Conservation (phyloP, 345 rosid genomes). For the Populus simonii region DNA sequence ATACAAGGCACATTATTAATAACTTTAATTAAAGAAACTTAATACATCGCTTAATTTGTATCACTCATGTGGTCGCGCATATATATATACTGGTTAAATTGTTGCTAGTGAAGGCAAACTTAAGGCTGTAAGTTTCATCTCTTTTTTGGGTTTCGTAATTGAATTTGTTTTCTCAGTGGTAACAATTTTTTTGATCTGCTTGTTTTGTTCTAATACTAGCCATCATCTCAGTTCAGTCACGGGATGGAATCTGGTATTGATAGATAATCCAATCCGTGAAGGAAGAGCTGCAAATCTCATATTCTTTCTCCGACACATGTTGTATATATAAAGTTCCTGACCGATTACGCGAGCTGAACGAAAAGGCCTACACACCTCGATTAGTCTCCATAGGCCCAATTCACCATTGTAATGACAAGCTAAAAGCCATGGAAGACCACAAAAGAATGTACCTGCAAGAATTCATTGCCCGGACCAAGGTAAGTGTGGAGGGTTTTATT, state of each 20-base stretch:
- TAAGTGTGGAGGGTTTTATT: not conserved
- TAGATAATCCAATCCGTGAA: not conserved
- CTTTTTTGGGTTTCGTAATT: too few species aligned
- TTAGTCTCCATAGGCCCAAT: not conserved
- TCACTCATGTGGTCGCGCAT: too few species aligned
- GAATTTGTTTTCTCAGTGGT: too few species aligned
- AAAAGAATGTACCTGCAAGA: not conserved
- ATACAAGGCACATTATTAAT: too few species aligned
- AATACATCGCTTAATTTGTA: too few species aligned
- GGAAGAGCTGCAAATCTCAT: not conserved
- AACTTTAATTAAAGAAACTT: too few species aligned
- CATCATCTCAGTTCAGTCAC: too few species aligned
- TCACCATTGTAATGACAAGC: not conserved
- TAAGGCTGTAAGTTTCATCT: too few species aligned
- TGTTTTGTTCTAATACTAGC: too few species aligned
- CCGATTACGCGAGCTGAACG: not conserved
- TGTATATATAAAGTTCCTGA: constrained; percentile 13
- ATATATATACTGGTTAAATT: too few species aligned
- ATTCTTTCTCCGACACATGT: not conserved
- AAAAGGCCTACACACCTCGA: not conserved
- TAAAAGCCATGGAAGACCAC: constrained; percentile 6
- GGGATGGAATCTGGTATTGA: not conserved
- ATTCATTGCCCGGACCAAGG: not conserved
- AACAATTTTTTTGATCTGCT: too few species aligned
- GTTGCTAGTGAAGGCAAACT: too few species aligned